Evolutionary conservation across 805 yeast species (phyloP), one percentile per base, ranked within the genome.

Genomic region (Metschnikowia santaceciliae): DNA sequence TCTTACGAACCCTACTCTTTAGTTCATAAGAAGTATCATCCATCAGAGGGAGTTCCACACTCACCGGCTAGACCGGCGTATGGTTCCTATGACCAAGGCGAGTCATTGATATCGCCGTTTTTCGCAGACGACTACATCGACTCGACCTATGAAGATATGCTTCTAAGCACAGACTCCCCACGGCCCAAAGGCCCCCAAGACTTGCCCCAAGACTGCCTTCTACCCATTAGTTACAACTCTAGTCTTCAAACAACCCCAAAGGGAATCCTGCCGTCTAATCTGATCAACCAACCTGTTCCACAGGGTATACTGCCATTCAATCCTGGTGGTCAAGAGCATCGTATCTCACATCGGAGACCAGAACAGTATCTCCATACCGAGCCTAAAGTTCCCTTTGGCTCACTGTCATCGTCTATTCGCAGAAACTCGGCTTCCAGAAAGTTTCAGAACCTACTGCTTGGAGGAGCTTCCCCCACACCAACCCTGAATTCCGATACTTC

Each of bases 161-260:
- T 44, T 7, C 23, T 22, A 11, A 23, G 20, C 7, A 55, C 52
- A 47, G 72, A 67, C 4, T 66, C 70, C 36, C 72, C 74, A 15
- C 64, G 64, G 40, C 76, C 72, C 1, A 71, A 63, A 64, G 77
- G 77, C 1, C 77, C 77, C 1, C 66, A 68, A 55, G 69, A 65
- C 40, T 55, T 73, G 20, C 70, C 74, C 4, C 71, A 68, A 15
- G 72, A 71, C 49, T 64, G 64, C 20, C 46, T 32, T 32, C 45
- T 30, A 23, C 47, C 39, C 33, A 14, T 17, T 7, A 15, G n/a
- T 13, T 37, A 19, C 26, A 13, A 20, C 20, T 19, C 40, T 23
- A 13, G 40, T 10, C 14, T 23, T 20, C 40, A 19, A 13, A 19
- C 40, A 11, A 37, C 40, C 6, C 23, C 20, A 4, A 22, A 37